A percentile compares a stretch with the other conserved stretches of the same genome.
phyloP scores from a whole-genome alignment of 2,329 filamentous ascomycete species.

The Trichoderma endophyticum region DNA sequence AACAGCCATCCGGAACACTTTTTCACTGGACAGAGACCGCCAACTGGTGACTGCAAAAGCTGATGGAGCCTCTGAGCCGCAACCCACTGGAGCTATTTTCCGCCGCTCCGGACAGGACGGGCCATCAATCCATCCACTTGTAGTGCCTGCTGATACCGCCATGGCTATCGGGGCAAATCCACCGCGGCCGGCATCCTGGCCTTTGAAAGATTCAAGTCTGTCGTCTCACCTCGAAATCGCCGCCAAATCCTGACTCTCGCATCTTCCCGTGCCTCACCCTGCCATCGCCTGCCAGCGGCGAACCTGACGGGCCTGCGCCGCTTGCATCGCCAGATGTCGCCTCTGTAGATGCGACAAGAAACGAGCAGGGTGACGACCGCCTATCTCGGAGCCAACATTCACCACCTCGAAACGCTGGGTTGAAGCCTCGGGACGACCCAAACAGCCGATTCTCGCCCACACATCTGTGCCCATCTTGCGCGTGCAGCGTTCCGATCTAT shows the following conservation, averaged over 20 bases:
- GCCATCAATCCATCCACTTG: slow-evolving; percentile 5
- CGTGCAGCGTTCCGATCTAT: background rate
- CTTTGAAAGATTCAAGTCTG: background rate
- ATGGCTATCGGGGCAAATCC: slow-evolving; percentile 7
- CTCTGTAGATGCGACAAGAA: background rate
- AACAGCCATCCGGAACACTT: background rate
- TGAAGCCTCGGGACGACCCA: background rate
- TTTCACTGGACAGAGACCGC: background rate
- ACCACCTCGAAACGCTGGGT: background rate
- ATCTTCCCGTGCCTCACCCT: background rate
- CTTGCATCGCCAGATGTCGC: slow-evolving; percentile 7
- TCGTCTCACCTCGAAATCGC: background rate
- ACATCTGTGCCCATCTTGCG: background rate
- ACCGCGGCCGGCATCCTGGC: slow-evolving; percentile 3
- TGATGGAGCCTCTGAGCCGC: slow-evolving; percentile 7
- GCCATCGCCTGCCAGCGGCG: background rate
- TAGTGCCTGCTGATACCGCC: background rate
- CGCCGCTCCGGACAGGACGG: slow-evolving; percentile 8
- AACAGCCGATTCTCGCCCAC: background rate
- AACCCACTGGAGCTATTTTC: slow-evolving; percentile 7
- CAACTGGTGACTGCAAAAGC: background rate
- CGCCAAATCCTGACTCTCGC: background rate
- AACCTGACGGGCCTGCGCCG: background rate
- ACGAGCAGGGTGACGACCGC: slow-evolving; percentile 13
- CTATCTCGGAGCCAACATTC: background rate